phyloP scores from a whole-genome alignment of 2,329 filamentous ascomycete species.

The Trichophyton benhamiae region DNA sequence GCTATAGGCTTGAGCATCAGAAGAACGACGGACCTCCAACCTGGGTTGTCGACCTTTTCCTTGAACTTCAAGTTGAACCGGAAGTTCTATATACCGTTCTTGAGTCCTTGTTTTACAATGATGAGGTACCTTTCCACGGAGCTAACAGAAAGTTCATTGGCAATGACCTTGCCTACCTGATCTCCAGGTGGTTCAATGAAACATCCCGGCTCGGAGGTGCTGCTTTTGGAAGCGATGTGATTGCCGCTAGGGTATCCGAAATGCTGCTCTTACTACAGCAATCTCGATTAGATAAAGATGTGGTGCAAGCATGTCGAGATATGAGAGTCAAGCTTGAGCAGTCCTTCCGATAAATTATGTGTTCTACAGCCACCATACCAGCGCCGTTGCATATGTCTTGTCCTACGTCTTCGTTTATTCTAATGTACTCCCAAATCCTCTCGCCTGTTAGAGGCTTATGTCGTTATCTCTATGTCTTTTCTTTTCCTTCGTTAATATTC shows the following conservation, averaged over 20 bases:
- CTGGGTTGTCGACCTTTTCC: conserved; percentile 55
- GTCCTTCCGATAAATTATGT: conserved; percentile 7
- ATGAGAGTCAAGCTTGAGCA: conserved; percentile 29
- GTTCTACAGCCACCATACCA: not conserved
- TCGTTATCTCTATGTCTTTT: not conserved
- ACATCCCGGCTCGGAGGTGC: conserved; percentile 43
- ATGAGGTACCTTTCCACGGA: conserved; percentile 52
- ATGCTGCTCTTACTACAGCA: conserved; percentile 35
- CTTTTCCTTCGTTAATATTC: not conserved
- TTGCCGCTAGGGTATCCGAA: conserved; percentile 38
- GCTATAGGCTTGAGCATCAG: conserved; percentile 41
- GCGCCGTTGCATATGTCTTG: not conserved
- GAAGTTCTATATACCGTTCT: conserved; percentile 51
- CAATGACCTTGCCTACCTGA: conserved; percentile 49
- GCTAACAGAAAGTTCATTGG: conserved; percentile 45
- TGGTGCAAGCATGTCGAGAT: conserved; percentile 29
- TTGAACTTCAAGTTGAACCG: conserved; percentile 49
- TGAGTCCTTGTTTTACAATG: conserved; percentile 55
- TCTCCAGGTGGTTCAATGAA: conserved; percentile 49
- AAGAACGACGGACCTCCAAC: conserved; percentile 36
- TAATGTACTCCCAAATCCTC: not conserved
- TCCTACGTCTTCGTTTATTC: not conserved
- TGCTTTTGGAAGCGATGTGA: conserved; percentile 49
- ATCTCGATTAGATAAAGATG: conserved; percentile 29
- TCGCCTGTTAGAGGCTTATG: not conserved